Evolutionary conservation across 2,329 filamentous ascomycete genomes (phyloP).

Genomic region (Rutstroemia sp.): DNA sequence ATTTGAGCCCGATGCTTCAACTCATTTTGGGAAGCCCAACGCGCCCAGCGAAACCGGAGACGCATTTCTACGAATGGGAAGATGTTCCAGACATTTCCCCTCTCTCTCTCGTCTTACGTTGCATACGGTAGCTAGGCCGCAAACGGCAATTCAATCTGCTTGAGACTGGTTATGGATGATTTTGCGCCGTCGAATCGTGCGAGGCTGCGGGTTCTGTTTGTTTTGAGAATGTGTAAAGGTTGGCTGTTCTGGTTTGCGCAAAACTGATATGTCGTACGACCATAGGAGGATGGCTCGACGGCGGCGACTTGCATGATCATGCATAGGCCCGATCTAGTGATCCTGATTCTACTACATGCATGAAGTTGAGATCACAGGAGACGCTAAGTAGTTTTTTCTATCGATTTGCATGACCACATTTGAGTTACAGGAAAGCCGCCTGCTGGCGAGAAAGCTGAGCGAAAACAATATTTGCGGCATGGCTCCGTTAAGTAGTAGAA

Average conservation of each 20-base stretch:
- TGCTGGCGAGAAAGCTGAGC: no score
- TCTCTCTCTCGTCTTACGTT: not conserved
- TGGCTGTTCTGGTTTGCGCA: not conserved
- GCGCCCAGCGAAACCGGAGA: not conserved
- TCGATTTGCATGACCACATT: not conserved
- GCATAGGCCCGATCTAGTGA: constrained; percentile 2
- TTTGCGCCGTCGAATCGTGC: not conserved
- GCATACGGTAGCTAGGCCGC: not conserved
- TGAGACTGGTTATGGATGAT: not conserved
- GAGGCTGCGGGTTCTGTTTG: not conserved
- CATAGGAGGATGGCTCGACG: not conserved
- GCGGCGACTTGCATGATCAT: not conserved
- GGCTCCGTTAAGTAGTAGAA: not conserved
- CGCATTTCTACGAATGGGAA: not conserved
- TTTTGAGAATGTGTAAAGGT: not conserved
- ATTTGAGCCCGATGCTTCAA: constrained; percentile 9
- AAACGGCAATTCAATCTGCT: not conserved
- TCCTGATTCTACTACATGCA: constrained; percentile 6
- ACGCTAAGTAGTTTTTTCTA: not conserved
- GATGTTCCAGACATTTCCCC: not conserved
- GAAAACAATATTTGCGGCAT: no score
- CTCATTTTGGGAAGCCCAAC: constrained; percentile 1
- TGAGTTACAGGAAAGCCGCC: no score
- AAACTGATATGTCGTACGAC: not conserved
- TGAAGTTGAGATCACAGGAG: constrained; percentile 4